These are phyloP conservation scores for Adansonia gregorii DNA, from an alignment of 441 rosid species.

Conservation along the genomic window DNA sequence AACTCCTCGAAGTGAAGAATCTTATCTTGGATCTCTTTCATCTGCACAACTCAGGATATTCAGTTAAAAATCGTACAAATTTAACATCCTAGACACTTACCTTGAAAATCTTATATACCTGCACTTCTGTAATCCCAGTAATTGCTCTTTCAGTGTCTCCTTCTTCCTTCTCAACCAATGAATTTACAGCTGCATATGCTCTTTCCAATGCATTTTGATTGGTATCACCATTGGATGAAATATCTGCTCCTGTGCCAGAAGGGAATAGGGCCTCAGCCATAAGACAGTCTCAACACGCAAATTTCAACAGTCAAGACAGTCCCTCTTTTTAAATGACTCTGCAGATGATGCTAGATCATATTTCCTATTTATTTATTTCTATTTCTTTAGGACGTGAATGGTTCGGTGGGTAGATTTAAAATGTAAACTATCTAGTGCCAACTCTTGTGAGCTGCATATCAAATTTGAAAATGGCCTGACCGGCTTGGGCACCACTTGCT, in stretches of 20 bases:
- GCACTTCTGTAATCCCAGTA: conserved; percentile 54
- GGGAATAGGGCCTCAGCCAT: neutral
- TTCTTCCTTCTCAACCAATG: conserved; percentile 67
- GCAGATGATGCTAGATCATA: neutral
- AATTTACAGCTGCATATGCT: conserved; percentile 47
- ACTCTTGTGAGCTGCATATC: neutral
- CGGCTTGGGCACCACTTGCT: neutral
- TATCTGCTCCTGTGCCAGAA: conserved; percentile 47
- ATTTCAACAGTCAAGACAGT: neutral
- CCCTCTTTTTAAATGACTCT: neutral
- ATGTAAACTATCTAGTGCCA: neutral
- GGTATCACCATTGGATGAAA: conserved; percentile 48
- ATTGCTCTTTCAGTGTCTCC: conserved; percentile 64
- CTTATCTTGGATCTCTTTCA: conserved; percentile 74
- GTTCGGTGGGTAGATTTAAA: neutral
- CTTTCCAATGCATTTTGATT: conserved; percentile 40
- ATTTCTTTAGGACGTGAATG: neutral
- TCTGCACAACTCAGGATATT: conserved; percentile 46
- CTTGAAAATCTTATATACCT: conserved; percentile 50
- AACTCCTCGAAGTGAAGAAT: conserved; percentile 70
- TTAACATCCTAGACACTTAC: conserved; percentile 3
- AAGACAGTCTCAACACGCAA: conserved; percentile 18
- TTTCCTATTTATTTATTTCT: neutral
- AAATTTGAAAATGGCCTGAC: neutral
- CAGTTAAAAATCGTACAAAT: conserved; percentile 8